Base-by-base conservation (phyloP, 2,329 filamentous ascomycete genomes). In the Scedosporium boydii region DNA sequence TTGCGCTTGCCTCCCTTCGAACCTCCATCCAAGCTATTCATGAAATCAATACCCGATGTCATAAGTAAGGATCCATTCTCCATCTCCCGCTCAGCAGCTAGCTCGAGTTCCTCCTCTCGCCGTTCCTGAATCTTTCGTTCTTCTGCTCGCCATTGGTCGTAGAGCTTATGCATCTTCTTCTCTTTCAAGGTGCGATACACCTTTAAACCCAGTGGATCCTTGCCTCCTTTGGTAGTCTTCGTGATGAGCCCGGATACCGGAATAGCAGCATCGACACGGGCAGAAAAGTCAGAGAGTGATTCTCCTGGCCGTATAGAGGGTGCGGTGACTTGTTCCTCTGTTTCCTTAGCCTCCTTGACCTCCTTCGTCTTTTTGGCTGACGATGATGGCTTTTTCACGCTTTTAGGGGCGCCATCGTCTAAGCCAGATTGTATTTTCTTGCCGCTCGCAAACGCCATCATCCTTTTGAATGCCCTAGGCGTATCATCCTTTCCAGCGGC, bases 241-340 rank as follows among this genome's bases (percentile, higher is more conserved):
- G 80, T 85, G 62, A 85, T 79, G 7, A 97, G 79, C 0, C 87
- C 87, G 6, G 85, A 78, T 0, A 99, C 76, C 0, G 93, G 93
- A 6, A 98, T 79, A 0, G 90, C 87, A 58, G 90, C 89, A 71
- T 98, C 88, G 6, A 99, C 95, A 34, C 93, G 86, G 10, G 87
- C 84, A 6, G 87, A 79, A 71, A 96, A 99, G 60, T 96, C 89
- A 4, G 88, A 85, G 70, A 98, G 78, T 60, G 85, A 85, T 74
- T 99, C 95, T 60, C 91, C 91, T 0, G 93, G 92, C 16, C 85
- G 82, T 66, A 98, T 97, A 58, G 84, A 90, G 0, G 86, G 87
- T 2, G 81, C 69, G 27, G 79, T 75, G 3, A 68, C 26, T 62
- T 64, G 62, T 70, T 75, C 41, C 63, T 68, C 48, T 69, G 59